Evolutionary conservation across 2,329 filamentous ascomycete species (phyloP).

Genomic region (Aspergillus costaricaensis): DNA sequence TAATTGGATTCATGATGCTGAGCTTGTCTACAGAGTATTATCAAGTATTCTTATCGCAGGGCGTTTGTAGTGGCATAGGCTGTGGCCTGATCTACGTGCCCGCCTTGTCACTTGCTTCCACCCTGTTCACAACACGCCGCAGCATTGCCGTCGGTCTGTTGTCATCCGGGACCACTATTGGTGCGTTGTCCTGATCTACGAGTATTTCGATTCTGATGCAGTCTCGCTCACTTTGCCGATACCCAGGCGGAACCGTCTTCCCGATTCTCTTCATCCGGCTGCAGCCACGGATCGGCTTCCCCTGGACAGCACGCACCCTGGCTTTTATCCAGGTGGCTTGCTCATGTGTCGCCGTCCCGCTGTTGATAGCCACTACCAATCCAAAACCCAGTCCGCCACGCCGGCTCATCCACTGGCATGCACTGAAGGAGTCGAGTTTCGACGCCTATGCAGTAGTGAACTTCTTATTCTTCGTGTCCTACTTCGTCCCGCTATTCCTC

Average conservation of each 20-base stretch:
- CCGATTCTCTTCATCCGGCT: slow-evolving; percentile 15
- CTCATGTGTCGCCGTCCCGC: slow-evolving; percentile 8
- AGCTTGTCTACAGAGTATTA: slow-evolving; percentile 46
- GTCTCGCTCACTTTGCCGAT: background rate
- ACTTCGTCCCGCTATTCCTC: slow-evolving; percentile 13
- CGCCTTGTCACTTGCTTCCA: slow-evolving; percentile 59
- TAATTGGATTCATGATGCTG: slow-evolving; percentile 49
- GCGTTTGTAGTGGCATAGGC: slow-evolving; percentile 50
- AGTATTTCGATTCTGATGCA: background rate
- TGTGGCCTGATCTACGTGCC: slow-evolving; percentile 62
- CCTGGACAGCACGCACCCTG: slow-evolving; percentile 9
- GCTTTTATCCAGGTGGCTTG: slow-evolving; percentile 13
- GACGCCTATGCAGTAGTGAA: background rate
- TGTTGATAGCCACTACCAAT: slow-evolving; percentile 7
- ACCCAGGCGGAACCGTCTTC: slow-evolving; percentile 10
- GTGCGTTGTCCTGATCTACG: background rate
- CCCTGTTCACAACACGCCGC: slow-evolving; percentile 58
- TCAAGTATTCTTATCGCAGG: slow-evolving; percentile 50
- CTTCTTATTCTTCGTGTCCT: slow-evolving; percentile 15
- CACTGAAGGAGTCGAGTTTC: slow-evolving; percentile 7
- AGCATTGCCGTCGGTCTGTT: slow-evolving; percentile 57
- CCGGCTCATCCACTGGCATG: slow-evolving; percentile 10
- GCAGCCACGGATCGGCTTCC: slow-evolving; percentile 10
- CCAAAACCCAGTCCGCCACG: slow-evolving; percentile 2
- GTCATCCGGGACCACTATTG: slow-evolving; percentile 46